Base-by-base conservation (phyloP, 73 alveolate genomes). In the Paramecium caudatum region DNA sequence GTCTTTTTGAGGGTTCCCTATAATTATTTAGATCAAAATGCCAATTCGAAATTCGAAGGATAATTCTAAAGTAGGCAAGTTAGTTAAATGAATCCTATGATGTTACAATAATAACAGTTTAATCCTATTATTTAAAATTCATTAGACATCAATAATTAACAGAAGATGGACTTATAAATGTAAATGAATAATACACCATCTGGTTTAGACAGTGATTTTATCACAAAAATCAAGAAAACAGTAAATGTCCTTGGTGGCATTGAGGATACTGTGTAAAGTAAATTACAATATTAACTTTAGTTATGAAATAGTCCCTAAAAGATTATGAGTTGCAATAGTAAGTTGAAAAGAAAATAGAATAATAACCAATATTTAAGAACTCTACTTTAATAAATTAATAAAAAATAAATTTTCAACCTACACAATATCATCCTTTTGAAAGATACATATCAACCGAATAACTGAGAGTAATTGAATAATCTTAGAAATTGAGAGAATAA, bases 231-330 rank as follows among this genome's bases (percentile, higher is more conserved):
- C 5, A 68, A 68, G 34, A 68, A 68, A 34, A 68, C 61, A 68
- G 50, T 68, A 1, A 68, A 68, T 68, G 61, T 34, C 9, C 34
- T 68, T 9, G 84, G 84, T 0, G 84, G 84, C 4, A 68, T 68
- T 4, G 84, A 68, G n/a, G 84, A 68, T 25, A 68, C 84, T n/a
- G 84, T 68, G 19, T 68, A 68, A 68, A 37, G 84, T 68, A 68
- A 25, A 34, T 33, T n/a, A 25, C 15, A 34, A 68, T 30, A 15
- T 32, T 12, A 5, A 32, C 25, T 68, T 10, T n/a, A 68, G 84
- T 68, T 13, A 68, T 68, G 84, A 68, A 68, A 37, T 68, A 68
- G 34, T 34, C 61, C n/a, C n/a, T 68, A 15, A 32, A 68, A 34
- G 84, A 68, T 68, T 68, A 68, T 68, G 84, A 68, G 15, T 68